Evolutionary conservation across 2,329 filamentous ascomycete species (phyloP), one percentile per base, ranked within the genome.

Genomic region (Clarireedia sp.): DNA sequence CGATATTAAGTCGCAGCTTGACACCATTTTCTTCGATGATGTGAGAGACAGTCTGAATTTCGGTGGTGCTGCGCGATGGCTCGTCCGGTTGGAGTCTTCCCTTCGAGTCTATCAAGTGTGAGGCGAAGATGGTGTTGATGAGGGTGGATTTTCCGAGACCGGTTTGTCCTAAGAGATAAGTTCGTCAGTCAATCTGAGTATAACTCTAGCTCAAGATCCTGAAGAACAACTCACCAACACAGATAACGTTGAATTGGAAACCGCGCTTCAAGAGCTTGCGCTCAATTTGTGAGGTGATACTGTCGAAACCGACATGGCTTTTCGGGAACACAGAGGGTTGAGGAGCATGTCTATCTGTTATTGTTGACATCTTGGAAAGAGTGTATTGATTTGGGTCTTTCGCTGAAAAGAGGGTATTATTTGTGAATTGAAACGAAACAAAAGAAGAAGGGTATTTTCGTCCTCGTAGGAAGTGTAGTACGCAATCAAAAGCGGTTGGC

Each of bases 101-200:
- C 81, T 99, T 99, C 71, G 90, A 96, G 75, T 99, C 92, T 75
- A 99, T 96, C 67, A 99, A 83, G 79, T 99, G 94, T 66, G 94
- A 97, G 66, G 94, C 94, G 77, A 99, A 99, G 80, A 99, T 96
- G 75, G 94, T 99, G 83, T 99, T 99, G 82, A 99, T 96, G 72
- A 99, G 78, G 61, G 94, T 99, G 56, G 92, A 97, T 80, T 99
- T 99, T 76, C 94, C 94, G 68, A 99, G 85, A 73, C 94, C 94
- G 60, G 94, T 99, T 79, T 99, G 94, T 70, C 94, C 94, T 97
- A 29, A 46, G 63, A 56, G 63, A 56, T 53, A 56, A 60, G 57
- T 61, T 60, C 21, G 44, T 66, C 41, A 66, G 64, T 17, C 58
- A 48, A 47, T 58, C 51, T 52, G 48, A 51, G 19, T 21, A 58